Percentiles rank a stretch among this genome's conserved stretches.
Evolutionary conservation across 495 filamentous ascomycete genomes (phyloP).

Genomic region (Trichoderma gamsii): DNA sequence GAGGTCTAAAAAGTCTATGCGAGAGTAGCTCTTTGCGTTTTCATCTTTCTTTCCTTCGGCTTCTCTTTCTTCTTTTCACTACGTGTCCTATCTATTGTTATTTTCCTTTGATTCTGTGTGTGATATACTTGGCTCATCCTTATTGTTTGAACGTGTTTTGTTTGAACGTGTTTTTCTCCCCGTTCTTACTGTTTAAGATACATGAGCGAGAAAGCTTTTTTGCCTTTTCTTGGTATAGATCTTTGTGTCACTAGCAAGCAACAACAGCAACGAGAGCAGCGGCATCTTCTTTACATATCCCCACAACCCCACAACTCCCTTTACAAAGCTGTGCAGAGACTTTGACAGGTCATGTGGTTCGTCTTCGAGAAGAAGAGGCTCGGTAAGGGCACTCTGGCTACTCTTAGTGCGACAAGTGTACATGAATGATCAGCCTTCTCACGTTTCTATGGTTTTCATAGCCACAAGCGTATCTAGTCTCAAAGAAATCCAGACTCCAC

Average conservation of each 20-base stretch:
- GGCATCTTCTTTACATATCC: constrained; percentile 1
- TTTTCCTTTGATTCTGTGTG: neutral
- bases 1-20: neutral
- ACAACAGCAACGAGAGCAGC: neutral
- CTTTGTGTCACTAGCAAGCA: neutral
- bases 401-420: no score
- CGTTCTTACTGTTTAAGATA: neutral
- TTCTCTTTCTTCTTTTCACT: neutral
- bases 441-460: no score
- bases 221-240: neutral
- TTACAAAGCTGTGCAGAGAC: neutral
- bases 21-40: neutral
- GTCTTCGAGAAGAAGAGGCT: no score
- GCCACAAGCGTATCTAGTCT: no score
- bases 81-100: neutral
- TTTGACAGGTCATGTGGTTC: neutral
- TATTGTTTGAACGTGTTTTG: no score
- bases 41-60: neutral
- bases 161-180: neutral
- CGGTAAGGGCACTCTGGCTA: no score
- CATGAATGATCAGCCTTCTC: no score
- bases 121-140: no score
- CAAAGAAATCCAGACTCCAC: no score
- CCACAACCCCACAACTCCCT: neutral
- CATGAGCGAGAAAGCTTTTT: neutral